Percentiles rank a stretch among this genome's conserved stretches.
Conservation (phyloP, 768 basidiomycete genomes). For the Suillus clintonianus region DNA sequence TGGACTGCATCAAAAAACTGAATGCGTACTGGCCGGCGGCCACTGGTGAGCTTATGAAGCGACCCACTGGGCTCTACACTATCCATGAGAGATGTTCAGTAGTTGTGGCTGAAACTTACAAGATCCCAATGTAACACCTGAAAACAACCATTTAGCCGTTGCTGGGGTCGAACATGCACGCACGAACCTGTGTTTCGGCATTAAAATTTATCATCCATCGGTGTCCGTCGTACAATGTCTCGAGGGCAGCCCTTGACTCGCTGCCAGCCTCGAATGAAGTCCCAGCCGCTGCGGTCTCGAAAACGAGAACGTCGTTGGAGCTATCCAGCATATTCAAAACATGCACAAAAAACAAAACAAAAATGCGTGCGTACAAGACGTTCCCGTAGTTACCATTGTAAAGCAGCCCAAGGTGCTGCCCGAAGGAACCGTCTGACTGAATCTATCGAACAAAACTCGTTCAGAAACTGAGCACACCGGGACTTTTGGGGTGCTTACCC, state of each 20-base stretch:
- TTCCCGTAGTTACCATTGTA: constrained; percentile 76
- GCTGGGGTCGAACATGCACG: neutral
- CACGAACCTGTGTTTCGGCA: constrained; percentile 44
- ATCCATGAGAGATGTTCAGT: constrained; percentile 1
- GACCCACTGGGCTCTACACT: constrained; percentile 57
- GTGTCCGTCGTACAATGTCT: constrained; percentile 56
- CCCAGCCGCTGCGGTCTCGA: constrained; percentile 61
- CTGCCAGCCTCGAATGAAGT: constrained; percentile 55
- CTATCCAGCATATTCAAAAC: constrained; percentile 29
- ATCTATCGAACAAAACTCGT: constrained; percentile 3
- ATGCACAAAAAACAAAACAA: neutral
- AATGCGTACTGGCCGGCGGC: constrained; percentile 42
- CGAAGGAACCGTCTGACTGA: constrained; percentile 27
- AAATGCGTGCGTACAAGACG: constrained; percentile 37
- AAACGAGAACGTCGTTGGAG: constrained; percentile 59
- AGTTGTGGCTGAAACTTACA: constrained; percentile 40
- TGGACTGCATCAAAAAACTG: neutral
- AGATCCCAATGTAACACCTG: constrained; percentile 68
- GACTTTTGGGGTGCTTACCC: constrained; percentile 41
- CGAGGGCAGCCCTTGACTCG: constrained; percentile 49
- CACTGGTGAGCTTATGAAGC: constrained; percentile 70
- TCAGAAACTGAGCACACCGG: neutral
- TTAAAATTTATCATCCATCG: constrained; percentile 75
- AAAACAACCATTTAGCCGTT: neutral
- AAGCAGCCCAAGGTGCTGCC: constrained; percentile 60